phyloP scores from a whole-genome alignment of 176 grass and related monocot genomes.

The Avena sativa region DNA sequence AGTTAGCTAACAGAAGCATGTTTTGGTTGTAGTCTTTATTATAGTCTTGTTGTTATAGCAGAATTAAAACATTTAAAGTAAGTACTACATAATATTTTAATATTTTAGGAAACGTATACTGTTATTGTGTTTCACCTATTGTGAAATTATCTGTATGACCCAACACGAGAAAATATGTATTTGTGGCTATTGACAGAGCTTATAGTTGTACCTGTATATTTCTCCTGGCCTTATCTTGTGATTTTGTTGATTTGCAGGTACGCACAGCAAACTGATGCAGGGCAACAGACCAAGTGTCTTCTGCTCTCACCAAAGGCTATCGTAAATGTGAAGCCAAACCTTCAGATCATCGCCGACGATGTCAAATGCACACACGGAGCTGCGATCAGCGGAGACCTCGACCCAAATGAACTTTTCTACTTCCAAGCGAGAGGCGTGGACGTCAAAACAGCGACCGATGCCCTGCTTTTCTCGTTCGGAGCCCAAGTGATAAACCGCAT shows the following conservation, averaged over 20 bases:
- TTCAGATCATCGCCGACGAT: conserved; percentile 97
- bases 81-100: not conserved
- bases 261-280: conserved; percentile 87
- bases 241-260: conserved; percentile 53
- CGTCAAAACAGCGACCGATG: conserved; percentile 64
- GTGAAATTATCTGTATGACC: not conserved
- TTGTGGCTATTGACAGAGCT: not conserved
- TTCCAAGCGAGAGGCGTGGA: conserved; percentile 82
- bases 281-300: conserved; percentile 83
- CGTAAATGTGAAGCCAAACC: conserved; percentile 92
- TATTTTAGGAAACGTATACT: not conserved
- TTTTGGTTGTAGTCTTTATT: not conserved
- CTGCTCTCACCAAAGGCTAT: conserved; percentile 80
- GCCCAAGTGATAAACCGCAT: conserved; percentile 81
- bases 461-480: conserved; percentile 85
- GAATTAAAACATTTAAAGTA: not conserved
- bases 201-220: not conserved
- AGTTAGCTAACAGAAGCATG: not conserved
- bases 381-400: conserved; percentile 90
- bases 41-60: not conserved
- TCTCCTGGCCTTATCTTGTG: not conserved
- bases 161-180: not conserved
- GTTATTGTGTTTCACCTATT: not conserved
- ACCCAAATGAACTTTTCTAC: conserved; percentile 82
- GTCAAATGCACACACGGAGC: conserved; percentile 98